Conservation (phyloP, 75 land plant genomes). For the Cunninghamia lanceolata region DNA sequence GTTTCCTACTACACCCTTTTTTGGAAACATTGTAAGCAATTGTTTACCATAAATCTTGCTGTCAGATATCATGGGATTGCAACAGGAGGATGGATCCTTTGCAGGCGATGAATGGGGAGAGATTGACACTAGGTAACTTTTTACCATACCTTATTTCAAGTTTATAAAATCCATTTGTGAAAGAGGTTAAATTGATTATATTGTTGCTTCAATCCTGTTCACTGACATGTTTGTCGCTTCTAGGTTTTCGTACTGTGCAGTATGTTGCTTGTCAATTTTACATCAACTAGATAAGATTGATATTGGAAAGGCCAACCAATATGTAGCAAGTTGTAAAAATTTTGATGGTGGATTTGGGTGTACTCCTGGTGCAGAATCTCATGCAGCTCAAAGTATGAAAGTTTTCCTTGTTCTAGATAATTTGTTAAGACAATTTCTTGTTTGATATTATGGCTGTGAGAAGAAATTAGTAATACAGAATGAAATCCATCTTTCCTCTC, state of each 20-base stretch:
- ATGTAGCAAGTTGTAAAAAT: constrained; percentile 90
- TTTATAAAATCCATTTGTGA: not conserved
- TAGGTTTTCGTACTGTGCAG: constrained; percentile 88
- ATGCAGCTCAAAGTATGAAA: constrained; percentile 90
- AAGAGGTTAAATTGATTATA: constrained; percentile 8
- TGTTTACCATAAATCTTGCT: constrained; percentile 21
- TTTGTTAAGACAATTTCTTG: not conserved
- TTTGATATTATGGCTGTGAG: not conserved
- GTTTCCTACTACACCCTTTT: not conserved
- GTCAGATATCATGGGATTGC: constrained; percentile 72
- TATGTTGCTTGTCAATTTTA: constrained; percentile 74
- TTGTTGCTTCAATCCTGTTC: not conserved
- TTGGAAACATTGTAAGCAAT: not conserved
- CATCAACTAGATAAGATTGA: constrained; percentile 69
- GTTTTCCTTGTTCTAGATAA: not conserved
- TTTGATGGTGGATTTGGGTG: constrained; percentile 98
- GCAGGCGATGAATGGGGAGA: constrained; percentile 99
- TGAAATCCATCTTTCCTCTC: not conserved
- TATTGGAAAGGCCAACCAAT: constrained; percentile 74
- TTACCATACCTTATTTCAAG: not conserved
- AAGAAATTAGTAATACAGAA: not conserved
- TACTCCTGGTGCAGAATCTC: constrained; percentile 90
- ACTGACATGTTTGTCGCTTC: not conserved
- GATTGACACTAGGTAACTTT: constrained; percentile 78
- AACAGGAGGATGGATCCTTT: constrained; percentile 97